These are phyloP conservation scores for Cyclotella atomus DNA, from an alignment of 108 stramenopile genomes.

Conservation along the genomic window DNA sequence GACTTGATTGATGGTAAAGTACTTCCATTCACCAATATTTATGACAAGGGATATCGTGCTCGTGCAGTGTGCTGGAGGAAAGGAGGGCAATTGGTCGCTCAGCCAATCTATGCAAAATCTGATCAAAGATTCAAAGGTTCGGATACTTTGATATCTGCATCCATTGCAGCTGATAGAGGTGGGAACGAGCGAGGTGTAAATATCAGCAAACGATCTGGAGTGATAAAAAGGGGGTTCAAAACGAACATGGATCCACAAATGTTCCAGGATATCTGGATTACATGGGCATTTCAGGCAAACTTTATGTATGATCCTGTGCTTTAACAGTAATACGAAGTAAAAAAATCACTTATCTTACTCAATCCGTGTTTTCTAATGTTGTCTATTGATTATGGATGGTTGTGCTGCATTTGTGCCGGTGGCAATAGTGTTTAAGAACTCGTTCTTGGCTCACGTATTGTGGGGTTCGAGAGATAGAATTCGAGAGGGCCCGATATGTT, in stretches of 20 bases:
- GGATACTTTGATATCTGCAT: constrained; percentile 30
- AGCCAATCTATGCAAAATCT: constrained; percentile 25
- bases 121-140: constrained; percentile 20
- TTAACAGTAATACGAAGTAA: constrained; percentile 16
- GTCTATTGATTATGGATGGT: no score
- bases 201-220: constrained; percentile 32
- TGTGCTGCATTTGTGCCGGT: no score
- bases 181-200: constrained; percentile 40
- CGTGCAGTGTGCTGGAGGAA: constrained; percentile 4
- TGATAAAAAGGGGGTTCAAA: constrained; percentile 26
- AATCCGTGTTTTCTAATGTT: no score
- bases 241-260: constrained; percentile 12
- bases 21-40: constrained; percentile 19
- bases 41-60: constrained; percentile 30
- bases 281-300: constrained; percentile 32
- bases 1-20: background rate
- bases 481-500: no score
- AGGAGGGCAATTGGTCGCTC: constrained; percentile 22
- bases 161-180: constrained; percentile 38
- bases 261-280: constrained; percentile 25
- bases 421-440: no score
- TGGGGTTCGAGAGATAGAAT: no score
- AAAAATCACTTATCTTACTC: no score
- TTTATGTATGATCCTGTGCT: constrained; percentile 41
- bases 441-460: no score